phyloP scores from a whole-genome alignment of 2,329 filamentous ascomycete genomes.

The Diaporthe ilicicola region DNA sequence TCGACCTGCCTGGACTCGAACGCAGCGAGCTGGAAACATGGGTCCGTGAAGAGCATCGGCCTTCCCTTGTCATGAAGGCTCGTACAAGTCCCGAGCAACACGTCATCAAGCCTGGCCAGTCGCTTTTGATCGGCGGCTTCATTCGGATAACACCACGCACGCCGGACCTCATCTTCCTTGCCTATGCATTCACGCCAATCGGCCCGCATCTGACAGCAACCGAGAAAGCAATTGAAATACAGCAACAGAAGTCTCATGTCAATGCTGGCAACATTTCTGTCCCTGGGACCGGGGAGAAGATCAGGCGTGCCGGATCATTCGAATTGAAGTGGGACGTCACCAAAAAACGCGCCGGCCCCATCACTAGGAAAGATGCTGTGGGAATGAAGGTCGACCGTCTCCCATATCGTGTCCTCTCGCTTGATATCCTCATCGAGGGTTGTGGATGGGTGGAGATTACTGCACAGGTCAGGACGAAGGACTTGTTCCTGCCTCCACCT shows the following conservation, averaged over 20 bases:
- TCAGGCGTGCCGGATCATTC: slow-evolving; percentile 78
- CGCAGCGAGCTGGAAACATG: slow-evolving; percentile 77
- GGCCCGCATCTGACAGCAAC: slow-evolving; percentile 79
- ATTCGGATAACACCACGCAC: slow-evolving; percentile 84
- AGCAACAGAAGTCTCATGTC: slow-evolving; percentile 68
- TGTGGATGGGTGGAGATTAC: slow-evolving; percentile 93
- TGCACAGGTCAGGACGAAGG: slow-evolving; percentile 76
- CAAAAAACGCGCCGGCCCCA: slow-evolving; percentile 75
- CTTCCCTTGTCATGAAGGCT: slow-evolving; percentile 79
- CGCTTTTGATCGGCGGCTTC: slow-evolving; percentile 84
- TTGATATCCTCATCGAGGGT: slow-evolving; percentile 90
- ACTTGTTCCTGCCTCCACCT: slow-evolving; percentile 44
- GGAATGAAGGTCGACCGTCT: slow-evolving; percentile 72
- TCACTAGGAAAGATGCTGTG: slow-evolving; percentile 70
- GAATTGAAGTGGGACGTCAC: slow-evolving; percentile 85
- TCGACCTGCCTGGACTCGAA: slow-evolving; percentile 88
- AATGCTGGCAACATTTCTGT: slow-evolving; percentile 71
- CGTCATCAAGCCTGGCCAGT: slow-evolving; percentile 78
- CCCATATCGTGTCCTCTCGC: slow-evolving; percentile 80
- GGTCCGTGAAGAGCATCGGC: slow-evolving; percentile 71
- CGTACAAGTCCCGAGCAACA: slow-evolving; percentile 78
- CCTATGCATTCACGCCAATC: slow-evolving; percentile 88
- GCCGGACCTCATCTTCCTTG: slow-evolving; percentile 71
- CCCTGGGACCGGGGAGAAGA: slow-evolving; percentile 64
- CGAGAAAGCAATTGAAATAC: slow-evolving; percentile 79